Percentiles rank a stretch among this genome's conserved stretches.
phyloP scores from a whole-genome alignment of 2,329 filamentous ascomycete genomes.

The Colletotrichum tanaceti region DNA sequence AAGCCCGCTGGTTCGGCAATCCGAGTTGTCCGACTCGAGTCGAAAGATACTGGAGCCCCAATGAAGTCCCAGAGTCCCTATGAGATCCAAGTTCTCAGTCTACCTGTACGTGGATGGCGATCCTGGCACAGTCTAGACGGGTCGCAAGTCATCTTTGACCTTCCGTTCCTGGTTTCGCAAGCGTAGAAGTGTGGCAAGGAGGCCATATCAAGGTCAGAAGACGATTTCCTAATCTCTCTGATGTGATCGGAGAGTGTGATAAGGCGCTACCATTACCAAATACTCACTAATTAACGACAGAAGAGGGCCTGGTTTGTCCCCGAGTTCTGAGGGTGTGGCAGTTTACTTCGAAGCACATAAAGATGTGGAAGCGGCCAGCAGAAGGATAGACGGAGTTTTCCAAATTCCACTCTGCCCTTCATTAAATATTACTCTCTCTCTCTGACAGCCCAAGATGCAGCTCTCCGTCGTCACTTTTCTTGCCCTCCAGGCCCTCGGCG shows the following conservation, averaged over 20 bases:
- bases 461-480: conserved; percentile 15
- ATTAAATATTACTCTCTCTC: no score
- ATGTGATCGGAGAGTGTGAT: not conserved
- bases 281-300: no score
- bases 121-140: not conserved
- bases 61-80: no score
- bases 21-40: not conserved
- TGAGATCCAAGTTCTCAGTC: not conserved
- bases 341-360: not conserved
- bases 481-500: conserved; percentile 31
- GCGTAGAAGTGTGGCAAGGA: not conserved
- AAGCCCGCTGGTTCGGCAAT: not conserved
- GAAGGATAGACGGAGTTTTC: no score
- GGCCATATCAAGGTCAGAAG: no score
- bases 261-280: not conserved
- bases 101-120: not conserved
- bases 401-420: no score
- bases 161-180: not conserved
- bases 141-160: not conserved
- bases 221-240: not conserved
- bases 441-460: conserved; percentile 6
- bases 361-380: not conserved
- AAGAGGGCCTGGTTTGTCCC: no score
- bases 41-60: not conserved
- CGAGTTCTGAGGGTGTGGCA: no score